These are phyloP conservation scores for Ogataea sp. DNA, from an alignment of 805 yeast genomes.

Conservation along the genomic window DNA sequence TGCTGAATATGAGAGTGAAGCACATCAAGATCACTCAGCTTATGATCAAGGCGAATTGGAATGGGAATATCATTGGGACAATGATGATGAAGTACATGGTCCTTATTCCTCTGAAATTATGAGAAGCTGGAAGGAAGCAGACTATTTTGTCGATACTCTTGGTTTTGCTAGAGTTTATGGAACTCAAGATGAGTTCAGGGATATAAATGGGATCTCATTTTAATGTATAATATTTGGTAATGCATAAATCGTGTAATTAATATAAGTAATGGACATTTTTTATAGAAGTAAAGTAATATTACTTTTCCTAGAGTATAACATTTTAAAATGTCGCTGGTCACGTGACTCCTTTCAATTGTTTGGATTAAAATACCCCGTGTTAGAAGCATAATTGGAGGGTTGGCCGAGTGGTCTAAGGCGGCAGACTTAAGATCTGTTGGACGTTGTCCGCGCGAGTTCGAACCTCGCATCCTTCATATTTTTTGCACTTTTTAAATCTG, in stretches of 20 bases:
- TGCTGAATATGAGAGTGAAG: conserved; percentile 10
- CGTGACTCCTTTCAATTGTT: background rate
- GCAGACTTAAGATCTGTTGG: conserved; percentile 2
- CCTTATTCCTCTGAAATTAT: conserved; percentile 45
- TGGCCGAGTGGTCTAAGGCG: conserved; percentile 3
- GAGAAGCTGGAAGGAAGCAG: background rate
- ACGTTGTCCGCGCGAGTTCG: conserved; percentile 3
- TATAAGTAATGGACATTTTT: too few relatives aligned
- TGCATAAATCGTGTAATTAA: background rate
- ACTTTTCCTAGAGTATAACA: too few relatives aligned
- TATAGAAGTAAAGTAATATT: too few relatives aligned
- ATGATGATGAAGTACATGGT: conserved; percentile 35
- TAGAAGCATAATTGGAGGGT: conserved; percentile 3
- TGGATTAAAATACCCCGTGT: too few relatives aligned
- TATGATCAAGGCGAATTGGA: too few relatives aligned
- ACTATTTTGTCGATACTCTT: background rate
- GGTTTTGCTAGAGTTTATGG: background rate
- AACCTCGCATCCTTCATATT: conserved; percentile 2
- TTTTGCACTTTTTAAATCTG: background rate
- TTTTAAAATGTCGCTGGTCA: too few relatives aligned
- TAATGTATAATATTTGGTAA: background rate
- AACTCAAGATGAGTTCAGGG: background rate
- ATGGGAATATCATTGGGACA: conserved; percentile 46
- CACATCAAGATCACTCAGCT: too few relatives aligned
- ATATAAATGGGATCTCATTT: background rate